Percentiles rank a stretch among this genome's conserved stretches.
Conservation (phyloP, 805 yeast genomes). For the Wickerhamiella domercqiae region DNA sequence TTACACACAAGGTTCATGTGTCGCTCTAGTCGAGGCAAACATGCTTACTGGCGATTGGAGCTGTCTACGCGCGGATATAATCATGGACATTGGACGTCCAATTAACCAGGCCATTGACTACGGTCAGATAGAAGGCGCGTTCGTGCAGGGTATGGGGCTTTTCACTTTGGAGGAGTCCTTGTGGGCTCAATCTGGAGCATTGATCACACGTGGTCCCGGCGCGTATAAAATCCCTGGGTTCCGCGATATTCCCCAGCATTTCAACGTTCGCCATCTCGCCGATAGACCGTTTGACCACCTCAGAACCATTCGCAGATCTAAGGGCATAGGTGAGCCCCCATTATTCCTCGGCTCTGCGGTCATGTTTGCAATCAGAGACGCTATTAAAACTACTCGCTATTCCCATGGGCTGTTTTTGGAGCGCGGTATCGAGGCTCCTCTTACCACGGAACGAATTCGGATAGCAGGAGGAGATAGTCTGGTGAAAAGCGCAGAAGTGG, state of each 20-base stretch:
- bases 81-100: constrained; percentile 36
- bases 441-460: constrained; percentile 33
- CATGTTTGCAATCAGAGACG: constrained; percentile 32
- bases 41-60: constrained; percentile 36
- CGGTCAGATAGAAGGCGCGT: constrained; percentile 39
- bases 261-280: constrained; percentile 29
- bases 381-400: constrained; percentile 26
- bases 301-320: constrained; percentile 30
- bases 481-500: constrained; percentile 21
- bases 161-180: constrained; percentile 35
- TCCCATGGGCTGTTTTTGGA: constrained; percentile 19
- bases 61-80: constrained; percentile 28
- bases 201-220: constrained; percentile 36
- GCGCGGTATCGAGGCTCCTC: constrained; percentile 24
- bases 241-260: constrained; percentile 32
- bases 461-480: constrained; percentile 27
- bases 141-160: constrained; percentile 35
- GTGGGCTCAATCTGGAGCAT: constrained; percentile 30
- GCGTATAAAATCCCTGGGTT: constrained; percentile 37
- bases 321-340: constrained; percentile 40
- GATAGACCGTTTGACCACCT: constrained; percentile 31
- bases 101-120: constrained; percentile 35
- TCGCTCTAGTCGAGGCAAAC: constrained; percentile 31
- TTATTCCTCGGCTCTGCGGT: constrained; percentile 30
- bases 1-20: constrained; percentile 33